phyloP scores from a whole-genome alignment of 2,329 filamentous ascomycete genomes.

The Bipolaris bicolor region DNA sequence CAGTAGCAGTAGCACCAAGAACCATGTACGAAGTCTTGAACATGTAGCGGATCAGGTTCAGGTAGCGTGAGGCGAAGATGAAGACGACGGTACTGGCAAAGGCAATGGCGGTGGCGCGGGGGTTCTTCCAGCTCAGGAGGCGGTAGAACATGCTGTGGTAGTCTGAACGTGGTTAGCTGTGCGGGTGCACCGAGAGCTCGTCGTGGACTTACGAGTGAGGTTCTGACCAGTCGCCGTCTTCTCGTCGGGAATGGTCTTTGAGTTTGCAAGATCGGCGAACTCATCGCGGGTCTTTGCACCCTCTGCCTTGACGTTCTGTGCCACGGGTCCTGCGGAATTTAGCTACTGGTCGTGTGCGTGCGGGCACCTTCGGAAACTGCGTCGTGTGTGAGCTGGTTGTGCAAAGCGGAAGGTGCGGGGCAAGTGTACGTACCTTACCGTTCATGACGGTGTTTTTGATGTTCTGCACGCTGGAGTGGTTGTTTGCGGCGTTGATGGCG shows the following conservation, averaged over 20 bases:
- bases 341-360: conserved; percentile 30
- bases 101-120: conserved; percentile 66
- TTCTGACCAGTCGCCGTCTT: conserved; percentile 66
- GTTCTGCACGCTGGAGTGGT: conserved; percentile 59
- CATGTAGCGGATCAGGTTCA: conserved; percentile 66
- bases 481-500: conserved; percentile 56
- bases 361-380: conserved; percentile 32
- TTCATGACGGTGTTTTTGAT: conserved; percentile 51
- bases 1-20: conserved; percentile 64
- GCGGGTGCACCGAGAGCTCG: background rate
- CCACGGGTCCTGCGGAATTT: conserved; percentile 57
- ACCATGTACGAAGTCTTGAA: conserved; percentile 66
- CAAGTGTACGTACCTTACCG: conserved; percentile 49
- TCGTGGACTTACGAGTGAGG: conserved; percentile 60
- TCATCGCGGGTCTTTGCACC: conserved; percentile 62
- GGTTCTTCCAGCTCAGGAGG: conserved; percentile 70
- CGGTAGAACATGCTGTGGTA: conserved; percentile 72
- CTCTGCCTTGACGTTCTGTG: conserved; percentile 63
- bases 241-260: conserved; percentile 59
- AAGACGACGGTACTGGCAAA: conserved; percentile 62
- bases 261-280: conserved; percentile 63
- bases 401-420: conserved; percentile 5
- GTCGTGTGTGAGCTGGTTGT: conserved; percentile 40
- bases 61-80: conserved; percentile 68
- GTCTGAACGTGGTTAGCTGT: conserved; percentile 50